Percentiles rank a stretch among this genome's conserved stretches.
Evolutionary conservation across 768 basidiomycete genomes (phyloP).

Genomic region (Tulasnella sp.): DNA sequence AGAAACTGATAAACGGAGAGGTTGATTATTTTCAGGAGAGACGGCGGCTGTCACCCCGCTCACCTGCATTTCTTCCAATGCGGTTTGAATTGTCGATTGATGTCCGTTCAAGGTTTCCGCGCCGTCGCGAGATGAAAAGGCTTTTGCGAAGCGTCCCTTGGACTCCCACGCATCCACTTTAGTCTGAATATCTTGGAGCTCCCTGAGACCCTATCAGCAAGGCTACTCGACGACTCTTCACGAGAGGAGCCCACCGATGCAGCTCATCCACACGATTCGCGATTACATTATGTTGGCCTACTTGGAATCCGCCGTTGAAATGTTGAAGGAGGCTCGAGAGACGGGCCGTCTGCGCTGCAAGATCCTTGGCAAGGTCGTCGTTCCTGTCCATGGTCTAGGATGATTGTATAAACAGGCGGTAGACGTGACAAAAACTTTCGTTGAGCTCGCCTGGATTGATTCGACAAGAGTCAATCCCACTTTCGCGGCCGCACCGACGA

Average conservation of each 20-base stretch:
- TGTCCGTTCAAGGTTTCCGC: background rate
- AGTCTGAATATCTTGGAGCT: background rate
- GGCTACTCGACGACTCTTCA: background rate
- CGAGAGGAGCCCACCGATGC: background rate
- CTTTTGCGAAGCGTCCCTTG: background rate
- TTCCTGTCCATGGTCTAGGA: background rate
- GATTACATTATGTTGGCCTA: background rate
- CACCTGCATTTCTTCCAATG: background rate
- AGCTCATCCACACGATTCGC: background rate
- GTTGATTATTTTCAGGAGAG: background rate
- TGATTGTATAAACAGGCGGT: background rate
- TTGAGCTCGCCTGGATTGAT: background rate
- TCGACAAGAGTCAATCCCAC: background rate
- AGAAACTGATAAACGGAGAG: background rate
- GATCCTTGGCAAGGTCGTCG: background rate
- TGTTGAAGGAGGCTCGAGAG: background rate
- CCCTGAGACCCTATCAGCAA: too few species aligned
- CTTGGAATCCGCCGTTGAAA: background rate
- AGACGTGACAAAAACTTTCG: background rate
- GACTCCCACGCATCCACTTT: too few species aligned
- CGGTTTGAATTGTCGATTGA: background rate
- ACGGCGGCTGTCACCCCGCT: background rate
- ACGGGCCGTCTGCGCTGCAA: background rate
- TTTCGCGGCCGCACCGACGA: too few species aligned
- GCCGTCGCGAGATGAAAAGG: background rate